phyloP scores from a whole-genome alignment of 2,329 filamentous ascomycete genomes.

The Sordariomycetes sp. region DNA sequence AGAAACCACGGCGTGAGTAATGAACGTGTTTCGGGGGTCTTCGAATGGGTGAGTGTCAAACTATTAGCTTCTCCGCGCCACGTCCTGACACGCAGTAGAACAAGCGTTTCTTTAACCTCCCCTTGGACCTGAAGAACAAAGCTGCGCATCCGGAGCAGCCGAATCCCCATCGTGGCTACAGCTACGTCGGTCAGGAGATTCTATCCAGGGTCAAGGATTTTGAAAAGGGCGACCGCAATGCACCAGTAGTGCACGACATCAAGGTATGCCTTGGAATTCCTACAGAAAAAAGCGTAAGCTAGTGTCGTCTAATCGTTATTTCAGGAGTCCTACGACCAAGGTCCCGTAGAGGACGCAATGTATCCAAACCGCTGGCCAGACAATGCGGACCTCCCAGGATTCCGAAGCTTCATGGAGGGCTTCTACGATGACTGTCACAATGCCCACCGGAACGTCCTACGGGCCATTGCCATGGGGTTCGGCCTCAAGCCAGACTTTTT shows the following conservation, averaged over 20 bases:
- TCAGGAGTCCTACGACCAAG: constrained; percentile 1
- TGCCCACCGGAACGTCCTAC: constrained; percentile 2
- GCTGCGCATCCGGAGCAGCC: constrained; percentile 15
- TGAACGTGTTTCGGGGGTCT: not conserved
- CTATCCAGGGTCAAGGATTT: constrained; percentile 21
- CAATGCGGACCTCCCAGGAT: not conserved
- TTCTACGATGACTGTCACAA: constrained; percentile 4
- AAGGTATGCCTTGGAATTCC: constrained; percentile 10
- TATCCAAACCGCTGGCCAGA: constrained; percentile 1
- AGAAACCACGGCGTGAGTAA: not conserved
- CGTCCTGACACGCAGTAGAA: constrained; percentile 8
- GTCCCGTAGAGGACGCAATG: not conserved
- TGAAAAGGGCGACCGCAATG: constrained; percentile 31
- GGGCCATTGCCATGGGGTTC: constrained; percentile 2
- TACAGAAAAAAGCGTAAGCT: not conserved
- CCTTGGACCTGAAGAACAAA: constrained; percentile 17
- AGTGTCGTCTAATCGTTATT: not conserved
- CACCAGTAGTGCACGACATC: constrained; percentile 41
- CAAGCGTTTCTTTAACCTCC: constrained; percentile 17
- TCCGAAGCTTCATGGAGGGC: not conserved
- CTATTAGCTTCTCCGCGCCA: not conserved
- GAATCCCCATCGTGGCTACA: constrained; percentile 24
- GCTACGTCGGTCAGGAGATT: constrained; percentile 19
- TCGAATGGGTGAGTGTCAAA: not conserved
- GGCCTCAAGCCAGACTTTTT: not conserved